A percentile compares a stretch with the other conserved stretches of the same genome.
Evolutionary conservation across 352 stramenopile genomes (phyloP).

Genomic region (Pythium sukuiense): DNA sequence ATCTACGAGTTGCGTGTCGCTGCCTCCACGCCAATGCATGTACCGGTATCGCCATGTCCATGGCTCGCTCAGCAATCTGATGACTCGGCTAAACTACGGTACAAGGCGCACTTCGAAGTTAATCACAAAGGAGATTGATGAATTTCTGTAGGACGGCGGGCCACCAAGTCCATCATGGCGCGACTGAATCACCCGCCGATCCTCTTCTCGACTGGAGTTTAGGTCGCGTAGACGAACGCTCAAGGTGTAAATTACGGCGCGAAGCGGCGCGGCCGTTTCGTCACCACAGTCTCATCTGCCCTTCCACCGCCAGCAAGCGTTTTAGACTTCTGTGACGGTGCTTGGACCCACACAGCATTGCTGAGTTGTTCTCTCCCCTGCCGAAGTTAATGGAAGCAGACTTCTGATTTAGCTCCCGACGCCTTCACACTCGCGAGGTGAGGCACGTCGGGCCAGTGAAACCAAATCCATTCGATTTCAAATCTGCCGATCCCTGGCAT

Average conservation of each 20-base stretch:
- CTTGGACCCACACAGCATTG: background rate
- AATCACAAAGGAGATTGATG: too few species aligned
- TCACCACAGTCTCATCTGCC: background rate
- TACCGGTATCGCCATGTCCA: too few species aligned
- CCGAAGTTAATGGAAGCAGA: background rate
- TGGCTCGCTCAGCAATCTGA: background rate
- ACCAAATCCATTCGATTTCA: background rate
- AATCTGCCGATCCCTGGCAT: background rate
- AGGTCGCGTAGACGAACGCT: background rate
- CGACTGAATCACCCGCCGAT: background rate
- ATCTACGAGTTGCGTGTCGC: background rate
- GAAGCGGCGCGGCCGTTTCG: background rate
- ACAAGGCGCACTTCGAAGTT: background rate
- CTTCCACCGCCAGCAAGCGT: too few species aligned
- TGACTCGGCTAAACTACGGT: background rate
- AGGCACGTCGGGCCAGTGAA: too few species aligned
- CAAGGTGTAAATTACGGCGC: background rate
- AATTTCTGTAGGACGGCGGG: background rate
- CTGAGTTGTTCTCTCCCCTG: background rate
- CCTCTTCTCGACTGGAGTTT: background rate
- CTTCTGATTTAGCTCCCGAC: background rate
- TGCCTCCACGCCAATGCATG: background rate
- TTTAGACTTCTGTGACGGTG: background rate
- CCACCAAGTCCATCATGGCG: background rate
- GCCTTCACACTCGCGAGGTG: too few species aligned